Conservation (phyloP, 495 filamentous ascomycete genomes). For the Aspergillus sclerotiicarbonarius region DNA sequence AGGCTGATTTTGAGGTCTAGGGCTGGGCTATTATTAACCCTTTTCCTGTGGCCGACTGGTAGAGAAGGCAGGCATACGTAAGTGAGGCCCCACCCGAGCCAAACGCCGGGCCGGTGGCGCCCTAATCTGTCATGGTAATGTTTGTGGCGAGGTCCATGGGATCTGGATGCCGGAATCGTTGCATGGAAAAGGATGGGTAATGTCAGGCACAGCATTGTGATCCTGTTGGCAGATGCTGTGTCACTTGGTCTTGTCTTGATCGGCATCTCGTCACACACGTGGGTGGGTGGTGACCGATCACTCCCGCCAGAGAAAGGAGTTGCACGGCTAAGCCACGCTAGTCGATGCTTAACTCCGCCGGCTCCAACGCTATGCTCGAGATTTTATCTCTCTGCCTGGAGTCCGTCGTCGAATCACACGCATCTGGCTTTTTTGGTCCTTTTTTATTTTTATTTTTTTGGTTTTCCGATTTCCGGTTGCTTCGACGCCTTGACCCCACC, state of each 20-base stretch:
- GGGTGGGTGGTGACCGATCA: neutral
- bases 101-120: neutral
- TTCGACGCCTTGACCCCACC: neutral
- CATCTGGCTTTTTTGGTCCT: too few relatives aligned
- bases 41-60: neutral
- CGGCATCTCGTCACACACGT: neutral
- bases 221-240: too few relatives aligned
- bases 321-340: constrained; percentile 3
- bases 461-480: too few relatives aligned
- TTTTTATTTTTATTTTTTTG: too few relatives aligned
- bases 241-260: too few relatives aligned
- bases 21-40: neutral
- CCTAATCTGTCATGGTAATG: neutral
- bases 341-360: constrained; percentile 2
- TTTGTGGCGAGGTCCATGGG: too few relatives aligned
- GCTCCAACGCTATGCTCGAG: neutral
- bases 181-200: too few relatives aligned
- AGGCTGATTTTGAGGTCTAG: too few relatives aligned
- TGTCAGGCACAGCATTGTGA: too few relatives aligned
- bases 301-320: constrained; percentile 1
- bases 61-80: neutral
- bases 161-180: too few relatives aligned
- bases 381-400: constrained; percentile 3
- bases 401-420: too few relatives aligned
- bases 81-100: neutral